phyloP scores from a whole-genome alignment of 192 early-diverging fungal genomes.

The Allomyces arbusculus region DNA sequence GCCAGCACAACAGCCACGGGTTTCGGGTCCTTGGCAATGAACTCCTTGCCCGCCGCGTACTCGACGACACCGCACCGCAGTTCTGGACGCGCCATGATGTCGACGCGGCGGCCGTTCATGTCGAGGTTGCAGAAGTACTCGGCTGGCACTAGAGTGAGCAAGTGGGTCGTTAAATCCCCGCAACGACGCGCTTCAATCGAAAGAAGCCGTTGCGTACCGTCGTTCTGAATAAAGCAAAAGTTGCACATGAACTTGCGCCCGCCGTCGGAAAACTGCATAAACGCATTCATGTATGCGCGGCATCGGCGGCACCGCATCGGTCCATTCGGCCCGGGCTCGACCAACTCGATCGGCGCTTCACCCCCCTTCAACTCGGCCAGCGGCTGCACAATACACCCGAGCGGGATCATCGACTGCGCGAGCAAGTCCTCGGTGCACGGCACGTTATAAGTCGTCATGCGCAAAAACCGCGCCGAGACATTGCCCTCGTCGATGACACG shows the following conservation, averaged over 20 bases:
- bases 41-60: conserved; percentile 60
- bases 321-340: conserved; percentile 66
- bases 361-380: conserved; percentile 57
- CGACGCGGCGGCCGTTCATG: conserved; percentile 70
- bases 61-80: conserved; percentile 75
- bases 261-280: conserved; percentile 67
- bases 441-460: conserved; percentile 70
- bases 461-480: conserved; percentile 73
- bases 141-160: conserved; percentile 32
- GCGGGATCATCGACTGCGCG: conserved; percentile 54
- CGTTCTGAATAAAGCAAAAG: conserved; percentile 72
- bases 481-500: conserved; percentile 79
- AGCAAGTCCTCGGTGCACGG: conserved; percentile 64
- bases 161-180: conserved; percentile 1
- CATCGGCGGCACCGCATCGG: conserved; percentile 80
- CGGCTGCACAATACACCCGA: conserved; percentile 79
- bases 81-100: conserved; percentile 69
- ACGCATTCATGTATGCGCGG: conserved; percentile 86
- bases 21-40: conserved; percentile 34
- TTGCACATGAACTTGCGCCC: conserved; percentile 88
- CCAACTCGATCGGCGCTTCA: conserved; percentile 59
- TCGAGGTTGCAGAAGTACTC: conserved; percentile 90
- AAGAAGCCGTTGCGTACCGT: too few relatives aligned
- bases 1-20: conserved; percentile 72
- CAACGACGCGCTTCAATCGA: too few relatives aligned